Evolutionary conservation across 305 asterid genomes (phyloP), one percentile per base, ranked within the genome.

Genomic region (Fraxinus sp.): DNA sequence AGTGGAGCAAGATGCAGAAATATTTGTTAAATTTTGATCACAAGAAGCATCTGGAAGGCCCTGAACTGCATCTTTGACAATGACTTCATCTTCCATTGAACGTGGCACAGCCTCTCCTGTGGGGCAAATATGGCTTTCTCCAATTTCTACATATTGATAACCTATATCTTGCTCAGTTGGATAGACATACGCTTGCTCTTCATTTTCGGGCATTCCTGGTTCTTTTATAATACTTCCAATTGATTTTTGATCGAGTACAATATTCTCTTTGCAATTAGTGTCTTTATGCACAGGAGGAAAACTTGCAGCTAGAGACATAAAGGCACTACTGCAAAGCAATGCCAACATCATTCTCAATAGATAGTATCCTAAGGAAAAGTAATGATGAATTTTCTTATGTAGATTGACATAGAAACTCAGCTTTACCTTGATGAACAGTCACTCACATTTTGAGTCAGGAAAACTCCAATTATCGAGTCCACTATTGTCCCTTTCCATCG

Each of bases 401-500:
- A 28, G 32, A 9, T 49, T 72, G 32, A 28, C 26, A 32, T 14
- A 64, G 74, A 62, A 14, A 78, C 49, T 37, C 3, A 16, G 62
- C 18, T 74, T 64, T 87, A 94, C 98, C 97, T 94, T 9, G 98
- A 94, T 30, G 83, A 87, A 79, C 52, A 14, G 83, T 94, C 98
- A 0, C 83, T 66, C 7, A 91, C 95, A 83, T 94, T 93, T 81
- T 93, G 98, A 77, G 98, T 94, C 33, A 93, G 88, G 81, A 62
- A 89, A 36, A 89, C 97, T 32, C 95, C 97, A 66, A 91, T 85
- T 6, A 89, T 86, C 1, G 98, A 94, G 71, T 92, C 95, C 20
- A 92, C 85, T 5, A 92, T 92, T 0, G 98, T 91, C 20, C 97
- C 95, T 86, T 91, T 91, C 97, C 98, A 94, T 22, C 44, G 78